Percentiles rank a stretch among this genome's conserved stretches.
phyloP scores from a whole-genome alignment of 352 stramenopile species.

The Thalassiosira mediterranea region DNA sequence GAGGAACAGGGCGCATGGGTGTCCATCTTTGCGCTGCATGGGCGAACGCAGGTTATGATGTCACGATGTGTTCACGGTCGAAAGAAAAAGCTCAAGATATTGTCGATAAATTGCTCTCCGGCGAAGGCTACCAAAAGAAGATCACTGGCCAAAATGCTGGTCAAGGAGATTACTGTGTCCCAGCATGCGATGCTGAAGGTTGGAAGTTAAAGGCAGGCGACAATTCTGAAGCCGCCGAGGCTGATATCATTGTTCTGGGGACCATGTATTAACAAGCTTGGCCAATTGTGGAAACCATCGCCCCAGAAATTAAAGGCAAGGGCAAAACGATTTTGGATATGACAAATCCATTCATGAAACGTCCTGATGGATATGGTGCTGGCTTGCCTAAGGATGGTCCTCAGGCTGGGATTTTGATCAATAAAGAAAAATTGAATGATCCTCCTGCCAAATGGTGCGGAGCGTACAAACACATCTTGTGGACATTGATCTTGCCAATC shows the following conservation, averaged over 20 bases:
- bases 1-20: constrained; percentile 11
- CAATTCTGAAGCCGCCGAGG: constrained; percentile 6
- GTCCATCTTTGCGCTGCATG: constrained; percentile 26
- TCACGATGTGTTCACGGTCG: constrained; percentile 15
- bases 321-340: constrained; percentile 19
- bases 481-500: constrained; percentile 18
- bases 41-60: constrained; percentile 9
- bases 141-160: constrained; percentile 7
- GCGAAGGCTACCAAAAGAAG: constrained; percentile 18
- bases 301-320: constrained; percentile 17
- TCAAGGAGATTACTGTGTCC: constrained; percentile 16
- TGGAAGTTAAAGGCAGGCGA: constrained; percentile 17
- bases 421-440: constrained; percentile 17
- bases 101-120: constrained; percentile 7
- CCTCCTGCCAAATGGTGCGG: constrained; percentile 6
- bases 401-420: constrained; percentile 6
- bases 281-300: constrained; percentile 16
- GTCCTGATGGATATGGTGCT: constrained; percentile 4
- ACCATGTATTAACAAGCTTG: constrained; percentile 21
- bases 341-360: constrained; percentile 13
- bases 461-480: constrained; percentile 14
- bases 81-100: constrained; percentile 24
- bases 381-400: constrained; percentile 17
- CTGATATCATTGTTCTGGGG: constrained; percentile 17
- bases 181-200: neutral